Evolutionary conservation across 495 filamentous ascomycete genomes (phyloP).

Genomic region (Podospora anserina): DNA sequence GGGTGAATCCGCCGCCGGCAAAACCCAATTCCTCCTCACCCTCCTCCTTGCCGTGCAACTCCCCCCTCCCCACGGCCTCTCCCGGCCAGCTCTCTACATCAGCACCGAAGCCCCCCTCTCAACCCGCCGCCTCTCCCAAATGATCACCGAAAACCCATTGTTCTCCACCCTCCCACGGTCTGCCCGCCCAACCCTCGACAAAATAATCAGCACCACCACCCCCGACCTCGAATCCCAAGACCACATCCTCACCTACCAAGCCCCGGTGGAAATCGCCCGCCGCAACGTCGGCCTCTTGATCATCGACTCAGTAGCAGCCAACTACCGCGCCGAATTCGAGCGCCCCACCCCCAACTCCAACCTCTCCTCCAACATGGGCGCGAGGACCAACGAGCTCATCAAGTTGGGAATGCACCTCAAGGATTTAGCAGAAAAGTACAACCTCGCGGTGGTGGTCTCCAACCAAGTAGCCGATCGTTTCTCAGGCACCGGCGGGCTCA

Average conservation of each 20-base stretch:
- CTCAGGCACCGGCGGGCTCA: slow-evolving; percentile 23
- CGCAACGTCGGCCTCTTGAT: slow-evolving; percentile 76
- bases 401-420: slow-evolving; percentile 73
- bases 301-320: slow-evolving; percentile 87
- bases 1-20: slow-evolving; percentile 92
- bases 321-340: slow-evolving; percentile 88
- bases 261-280: slow-evolving; percentile 75
- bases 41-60: slow-evolving; percentile 82
- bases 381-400: slow-evolving; percentile 65
- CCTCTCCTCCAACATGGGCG: slow-evolving; percentile 51
- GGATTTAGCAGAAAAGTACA: slow-evolving; percentile 64
- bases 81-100: slow-evolving; percentile 75
- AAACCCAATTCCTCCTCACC: slow-evolving; percentile 88
- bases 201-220: slow-evolving; percentile 75
- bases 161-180: slow-evolving; percentile 46
- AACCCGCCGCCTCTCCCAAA: slow-evolving; percentile 74
- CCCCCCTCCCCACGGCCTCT: slow-evolving; percentile 65
- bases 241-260: slow-evolving; percentile 87
- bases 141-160: slow-evolving; percentile 64
- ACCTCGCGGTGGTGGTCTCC: slow-evolving; percentile 81
- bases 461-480: slow-evolving; percentile 98
- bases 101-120: slow-evolving; percentile 87
- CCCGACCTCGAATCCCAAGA: slow-evolving; percentile 93
- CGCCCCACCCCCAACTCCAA: slow-evolving; percentile 34
- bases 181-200: slow-evolving; percentile 60